Conservation (phyloP, 192 early-diverging fungal genomes). For the Cladochytrium replicatum region DNA sequence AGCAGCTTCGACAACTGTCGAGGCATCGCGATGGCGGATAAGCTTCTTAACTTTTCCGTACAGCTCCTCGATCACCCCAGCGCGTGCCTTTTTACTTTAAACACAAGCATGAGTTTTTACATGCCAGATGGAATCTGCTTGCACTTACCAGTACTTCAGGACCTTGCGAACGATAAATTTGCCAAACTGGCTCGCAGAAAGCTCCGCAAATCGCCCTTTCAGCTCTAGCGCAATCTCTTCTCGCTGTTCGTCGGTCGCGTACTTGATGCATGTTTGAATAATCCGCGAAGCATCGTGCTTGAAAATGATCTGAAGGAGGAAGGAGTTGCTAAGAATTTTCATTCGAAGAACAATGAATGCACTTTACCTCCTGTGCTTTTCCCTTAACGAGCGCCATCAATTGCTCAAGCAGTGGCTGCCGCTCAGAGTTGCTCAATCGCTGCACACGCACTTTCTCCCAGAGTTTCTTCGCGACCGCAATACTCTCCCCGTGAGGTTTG, state of each 20-base stretch:
- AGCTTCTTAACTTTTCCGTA: conserved; percentile 71
- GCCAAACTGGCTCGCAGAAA: conserved; percentile 74
- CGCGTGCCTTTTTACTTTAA: conserved; percentile 50
- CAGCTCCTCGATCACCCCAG: conserved; percentile 66
- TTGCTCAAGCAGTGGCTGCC: conserved; percentile 55
- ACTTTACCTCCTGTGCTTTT: conserved; percentile 57
- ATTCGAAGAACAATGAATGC: not conserved
- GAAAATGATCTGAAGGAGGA: conserved; percentile 53
- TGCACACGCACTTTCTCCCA: conserved; percentile 81
- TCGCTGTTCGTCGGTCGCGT: conserved; percentile 69
- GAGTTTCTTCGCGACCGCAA: conserved; percentile 60
- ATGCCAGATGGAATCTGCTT: not conserved
- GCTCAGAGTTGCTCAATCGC: conserved; percentile 52
- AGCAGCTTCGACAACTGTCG: conserved; percentile 71
- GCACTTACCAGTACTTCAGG: conserved; percentile 64
- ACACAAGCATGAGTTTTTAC: not conserved
- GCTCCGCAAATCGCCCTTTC: conserved; percentile 58
- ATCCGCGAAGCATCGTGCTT: conserved; percentile 93
- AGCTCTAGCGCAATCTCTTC: conserved; percentile 72
- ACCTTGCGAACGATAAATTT: conserved; percentile 80
- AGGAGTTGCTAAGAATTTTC: not conserved
- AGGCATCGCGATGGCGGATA: conserved; percentile 84
- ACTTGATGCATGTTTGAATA: conserved; percentile 84
- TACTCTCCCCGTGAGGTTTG: conserved; percentile 60
- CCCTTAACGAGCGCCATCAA: conserved; percentile 78